Percentiles rank a stretch among this genome's conserved stretches.
Evolutionary conservation across 164 flowering plant genomes (phyloP).

Genomic region (Berberis vulgaris): DNA sequence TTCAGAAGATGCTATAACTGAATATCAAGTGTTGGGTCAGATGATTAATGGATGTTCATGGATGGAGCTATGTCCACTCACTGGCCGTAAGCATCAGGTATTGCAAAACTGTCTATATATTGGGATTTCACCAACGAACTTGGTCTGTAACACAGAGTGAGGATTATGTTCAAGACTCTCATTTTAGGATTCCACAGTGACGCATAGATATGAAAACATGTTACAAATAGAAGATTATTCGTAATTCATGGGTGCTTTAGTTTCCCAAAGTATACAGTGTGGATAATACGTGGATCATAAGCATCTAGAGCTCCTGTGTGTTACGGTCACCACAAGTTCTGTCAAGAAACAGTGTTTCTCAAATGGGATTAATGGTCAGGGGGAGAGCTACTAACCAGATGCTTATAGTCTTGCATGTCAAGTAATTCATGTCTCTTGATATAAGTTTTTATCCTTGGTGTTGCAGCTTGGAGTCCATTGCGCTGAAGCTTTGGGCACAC

Average conservation of each 20-base stretch:
- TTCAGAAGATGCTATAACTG: conserved; percentile 74
- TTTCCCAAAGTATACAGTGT: no score
- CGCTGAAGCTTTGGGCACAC: conserved; percentile 87
- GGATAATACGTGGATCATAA: no score
- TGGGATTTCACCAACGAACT: neutral
- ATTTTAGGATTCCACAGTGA: no score
- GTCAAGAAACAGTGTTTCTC: no score
- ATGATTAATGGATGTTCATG: conserved; percentile 91
- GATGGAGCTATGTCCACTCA: conserved; percentile 73
- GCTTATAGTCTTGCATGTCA: neutral
- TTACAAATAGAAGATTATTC: no score
- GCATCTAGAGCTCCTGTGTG: no score
- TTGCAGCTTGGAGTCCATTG: conserved; percentile 88
- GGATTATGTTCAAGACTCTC: neutral
- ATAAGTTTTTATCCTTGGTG: neutral
- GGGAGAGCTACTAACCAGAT: neutral
- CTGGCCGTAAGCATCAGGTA: conserved; percentile 91
- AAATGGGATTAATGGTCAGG: neutral
- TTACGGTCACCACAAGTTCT: no score
- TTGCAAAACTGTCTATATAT: neutral
- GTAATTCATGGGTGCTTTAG: no score
- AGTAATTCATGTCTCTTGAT: neutral
- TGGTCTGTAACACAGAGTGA: neutral
- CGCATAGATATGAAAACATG: no score
- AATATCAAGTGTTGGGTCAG: conserved; percentile 86